Percentiles rank a stretch among this genome's conserved stretches.
phyloP scores from a whole-genome alignment of 31 red algal species.

The Pterothamnion heteromorphum region DNA sequence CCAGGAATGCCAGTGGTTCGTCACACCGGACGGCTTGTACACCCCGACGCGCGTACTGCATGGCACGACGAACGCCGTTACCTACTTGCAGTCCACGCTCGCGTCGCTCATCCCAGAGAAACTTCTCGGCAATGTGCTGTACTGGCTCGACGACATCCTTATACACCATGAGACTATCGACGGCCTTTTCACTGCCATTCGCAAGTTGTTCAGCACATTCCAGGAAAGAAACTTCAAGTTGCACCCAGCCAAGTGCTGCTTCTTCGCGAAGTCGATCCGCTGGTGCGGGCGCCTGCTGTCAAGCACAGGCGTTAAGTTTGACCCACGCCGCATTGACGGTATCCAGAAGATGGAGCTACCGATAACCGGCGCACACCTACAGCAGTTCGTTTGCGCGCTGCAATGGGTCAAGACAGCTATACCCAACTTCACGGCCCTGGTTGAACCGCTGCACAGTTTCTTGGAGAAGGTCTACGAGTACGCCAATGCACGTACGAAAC shows the following conservation, averaged over 20 bases:
- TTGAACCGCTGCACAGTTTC: conserved; percentile 13
- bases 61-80: conserved; percentile 23
- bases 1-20: conserved; percentile 42
- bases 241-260: conserved; percentile 10
- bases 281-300: conserved; percentile 27
- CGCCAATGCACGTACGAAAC: background rate
- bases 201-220: background rate
- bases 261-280: conserved; percentile 12
- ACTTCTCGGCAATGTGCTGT: background rate
- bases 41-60: conserved; percentile 44
- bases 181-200: background rate
- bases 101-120: background rate
- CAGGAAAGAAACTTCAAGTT: background rate
- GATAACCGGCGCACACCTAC: conserved; percentile 4
- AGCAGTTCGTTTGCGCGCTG: conserved; percentile 35
- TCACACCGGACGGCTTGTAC: conserved; percentile 27
- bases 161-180: background rate
- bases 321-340: conserved; percentile 21
- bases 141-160: conserved; percentile 50
- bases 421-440: conserved; percentile 9
- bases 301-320: background rate
- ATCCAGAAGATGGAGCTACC: conserved; percentile 23
- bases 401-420: conserved; percentile 21
- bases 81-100: conserved; percentile 29
- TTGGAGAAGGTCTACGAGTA: background rate